Percentiles rank a stretch among this genome's conserved stretches.
Evolutionary conservation across 2,329 filamentous ascomycete species (phyloP).

Genomic region (Colletotrichum sansevieriae): DNA sequence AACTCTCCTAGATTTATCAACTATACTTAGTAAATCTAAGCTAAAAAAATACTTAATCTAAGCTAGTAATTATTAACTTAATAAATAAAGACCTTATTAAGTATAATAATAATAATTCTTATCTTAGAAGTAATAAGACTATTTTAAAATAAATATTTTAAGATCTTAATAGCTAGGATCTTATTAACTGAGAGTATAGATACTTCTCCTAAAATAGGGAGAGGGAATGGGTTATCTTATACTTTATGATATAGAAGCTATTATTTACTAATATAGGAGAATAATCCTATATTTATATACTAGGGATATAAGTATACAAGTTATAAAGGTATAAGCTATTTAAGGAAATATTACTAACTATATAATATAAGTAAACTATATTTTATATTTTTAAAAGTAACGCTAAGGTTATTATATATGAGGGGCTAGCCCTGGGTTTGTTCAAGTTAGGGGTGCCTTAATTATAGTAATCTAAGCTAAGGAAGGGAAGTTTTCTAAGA

Average conservation of each 20-base stretch:
- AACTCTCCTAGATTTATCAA: not conserved
- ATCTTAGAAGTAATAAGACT: not conserved
- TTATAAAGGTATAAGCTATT: not conserved
- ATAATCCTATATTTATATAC: not conserved
- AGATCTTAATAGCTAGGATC: not conserved
- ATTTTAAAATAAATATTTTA: not conserved
- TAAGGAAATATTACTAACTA: not conserved
- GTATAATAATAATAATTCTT: not conserved
- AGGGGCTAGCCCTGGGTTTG: no score
- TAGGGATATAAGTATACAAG: not conserved
- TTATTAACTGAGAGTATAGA: not conserved
- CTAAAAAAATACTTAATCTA: not conserved
- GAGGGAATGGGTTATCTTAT: not conserved
- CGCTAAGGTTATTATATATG: no score
- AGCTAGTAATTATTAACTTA: conserved; percentile 1
- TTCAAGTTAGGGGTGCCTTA: no score
- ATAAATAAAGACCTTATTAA: not conserved
- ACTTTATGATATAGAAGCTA: not conserved
- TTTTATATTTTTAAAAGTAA: not conserved
- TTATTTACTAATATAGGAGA: not conserved
- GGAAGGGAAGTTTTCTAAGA: no score
- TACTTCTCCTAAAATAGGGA: not conserved
- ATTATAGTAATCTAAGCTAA: no score
- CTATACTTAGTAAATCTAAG: not conserved
- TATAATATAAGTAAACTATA: not conserved